Evolutionary conservation across 163 green algal genomes (phyloP).

Genomic region (Dunaliella salina): DNA sequence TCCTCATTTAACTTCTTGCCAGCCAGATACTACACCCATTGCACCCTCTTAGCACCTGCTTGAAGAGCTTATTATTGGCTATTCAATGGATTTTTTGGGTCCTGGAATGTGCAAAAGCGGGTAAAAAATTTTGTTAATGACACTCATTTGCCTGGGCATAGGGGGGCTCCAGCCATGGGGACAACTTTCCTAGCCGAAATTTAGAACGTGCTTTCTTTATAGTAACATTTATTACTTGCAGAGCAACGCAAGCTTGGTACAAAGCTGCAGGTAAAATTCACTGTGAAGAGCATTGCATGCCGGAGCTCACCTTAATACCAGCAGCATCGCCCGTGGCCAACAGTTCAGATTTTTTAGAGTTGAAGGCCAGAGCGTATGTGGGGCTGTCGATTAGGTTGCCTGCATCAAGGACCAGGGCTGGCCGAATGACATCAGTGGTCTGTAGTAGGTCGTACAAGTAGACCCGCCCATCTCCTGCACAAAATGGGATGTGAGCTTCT

Average conservation of each 20-base stretch:
- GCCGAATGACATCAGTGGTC: constrained; percentile 3
- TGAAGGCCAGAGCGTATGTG: constrained; percentile 49
- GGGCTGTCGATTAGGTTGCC: constrained; percentile 9
- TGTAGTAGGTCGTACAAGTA: constrained; percentile 59
- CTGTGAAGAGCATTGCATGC: background rate
- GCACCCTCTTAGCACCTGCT: too few species aligned
- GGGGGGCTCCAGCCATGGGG: background rate
- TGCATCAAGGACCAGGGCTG: constrained; percentile 29
- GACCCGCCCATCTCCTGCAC: constrained; percentile 49
- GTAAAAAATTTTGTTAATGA: background rate
- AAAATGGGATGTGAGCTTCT: background rate
- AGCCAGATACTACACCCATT: too few species aligned
- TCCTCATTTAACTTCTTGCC: too few species aligned
- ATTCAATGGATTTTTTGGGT: too few species aligned
- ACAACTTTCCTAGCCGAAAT: background rate
- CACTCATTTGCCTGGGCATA: constrained; percentile 22
- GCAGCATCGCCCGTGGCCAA: constrained; percentile 33
- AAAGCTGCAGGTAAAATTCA: background rate
- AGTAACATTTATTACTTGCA: background rate
- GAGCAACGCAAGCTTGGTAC: background rate
- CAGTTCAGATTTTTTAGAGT: constrained; percentile 30
- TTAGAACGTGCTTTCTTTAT: background rate
- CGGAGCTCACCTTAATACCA: constrained; percentile 22
- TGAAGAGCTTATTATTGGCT: too few species aligned
- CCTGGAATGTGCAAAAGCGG: background rate